A percentile compares a stretch with the other conserved stretches of the same genome.
Evolutionary conservation across 78 protist species (phyloP).

Genomic region (Dictyostelium intermedium): DNA sequence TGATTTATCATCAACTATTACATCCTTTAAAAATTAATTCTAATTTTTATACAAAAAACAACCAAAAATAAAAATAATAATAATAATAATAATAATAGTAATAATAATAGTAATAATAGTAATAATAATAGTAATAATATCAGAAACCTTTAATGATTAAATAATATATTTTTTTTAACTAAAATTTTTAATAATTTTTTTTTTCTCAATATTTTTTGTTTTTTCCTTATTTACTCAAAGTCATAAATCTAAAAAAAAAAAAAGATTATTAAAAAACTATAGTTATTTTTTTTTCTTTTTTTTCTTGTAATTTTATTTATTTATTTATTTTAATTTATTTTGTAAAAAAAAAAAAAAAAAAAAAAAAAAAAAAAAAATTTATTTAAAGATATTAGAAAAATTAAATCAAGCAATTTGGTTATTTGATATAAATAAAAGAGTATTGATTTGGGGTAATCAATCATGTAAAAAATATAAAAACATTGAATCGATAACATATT

Average conservation of each 20-base stretch:
- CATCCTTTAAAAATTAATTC: background rate
- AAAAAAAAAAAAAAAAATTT: background rate
- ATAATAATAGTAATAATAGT: background rate
- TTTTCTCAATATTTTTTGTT: background rate
- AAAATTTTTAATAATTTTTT: background rate
- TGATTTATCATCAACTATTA: conserved; percentile 7
- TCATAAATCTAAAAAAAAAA: background rate
- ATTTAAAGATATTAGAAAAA: conserved; percentile 36
- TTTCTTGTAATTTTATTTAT: background rate
- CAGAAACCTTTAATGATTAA: background rate
- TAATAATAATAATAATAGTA: background rate
- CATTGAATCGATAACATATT: background rate
- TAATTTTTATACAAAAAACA: background rate
- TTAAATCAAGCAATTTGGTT: conserved; percentile 25
- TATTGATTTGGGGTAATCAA: conserved; percentile 45
- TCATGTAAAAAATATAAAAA: conserved; percentile 11
- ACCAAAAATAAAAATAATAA: background rate
- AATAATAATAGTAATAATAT: background rate
- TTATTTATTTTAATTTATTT: background rate
- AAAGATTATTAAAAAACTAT: too few species aligned
- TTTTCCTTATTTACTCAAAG: background rate
- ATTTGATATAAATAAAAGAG: conserved; percentile 37
- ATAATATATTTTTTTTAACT: background rate
- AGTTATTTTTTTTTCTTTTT: too few species aligned
- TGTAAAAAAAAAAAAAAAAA: background rate